phyloP scores from a whole-genome alignment of 1,139 yeast genomes.

The Yamadazyma blattariae region DNA sequence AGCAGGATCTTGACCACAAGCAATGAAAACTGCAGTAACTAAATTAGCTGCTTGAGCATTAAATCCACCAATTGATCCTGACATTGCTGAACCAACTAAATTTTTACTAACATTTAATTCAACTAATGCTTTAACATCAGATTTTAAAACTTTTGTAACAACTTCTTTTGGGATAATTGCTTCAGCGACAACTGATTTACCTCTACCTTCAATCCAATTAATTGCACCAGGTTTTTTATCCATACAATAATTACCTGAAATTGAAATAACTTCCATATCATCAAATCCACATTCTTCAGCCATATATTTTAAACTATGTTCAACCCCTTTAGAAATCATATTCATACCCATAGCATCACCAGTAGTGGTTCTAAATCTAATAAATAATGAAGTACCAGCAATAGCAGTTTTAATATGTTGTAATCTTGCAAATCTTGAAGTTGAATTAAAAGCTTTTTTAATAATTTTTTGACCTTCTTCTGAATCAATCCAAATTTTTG shows the following conservation, averaged over 20 bases:
- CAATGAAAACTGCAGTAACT: constrained; percentile 89
- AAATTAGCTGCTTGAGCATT: constrained; percentile 97
- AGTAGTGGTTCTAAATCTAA: constrained; percentile 93
- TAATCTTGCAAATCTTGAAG: constrained; percentile 94
- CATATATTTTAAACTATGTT: constrained; percentile 79
- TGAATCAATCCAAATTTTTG: constrained; percentile 93
- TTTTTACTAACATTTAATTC: constrained; percentile 87
- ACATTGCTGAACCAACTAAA: constrained; percentile 96
- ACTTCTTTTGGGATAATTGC: constrained; percentile 83
- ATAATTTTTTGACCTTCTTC: constrained; percentile 84
- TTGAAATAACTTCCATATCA: constrained; percentile 90
- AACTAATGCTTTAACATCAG: constrained; percentile 89
- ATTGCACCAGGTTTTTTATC: constrained; percentile 98
- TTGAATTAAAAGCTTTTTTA: constrained; percentile 91
- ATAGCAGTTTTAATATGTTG: constrained; percentile 88
- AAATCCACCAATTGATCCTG: constrained; percentile 97
- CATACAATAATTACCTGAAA: constrained; percentile 96
- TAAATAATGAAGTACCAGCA: constrained; percentile 88
- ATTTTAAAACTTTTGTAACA: constrained; percentile 78
- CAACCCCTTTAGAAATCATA: constrained; percentile 99
- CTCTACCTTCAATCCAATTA: constrained; percentile 99
- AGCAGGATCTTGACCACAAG: constrained; percentile 98
- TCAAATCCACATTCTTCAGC: constrained; percentile 85
- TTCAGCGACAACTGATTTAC: constrained; percentile 97
- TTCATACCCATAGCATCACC: constrained; percentile 99